phyloP scores from a whole-genome alignment of 1,139 yeast species.

The Wickerhamomyces sp. region DNA sequence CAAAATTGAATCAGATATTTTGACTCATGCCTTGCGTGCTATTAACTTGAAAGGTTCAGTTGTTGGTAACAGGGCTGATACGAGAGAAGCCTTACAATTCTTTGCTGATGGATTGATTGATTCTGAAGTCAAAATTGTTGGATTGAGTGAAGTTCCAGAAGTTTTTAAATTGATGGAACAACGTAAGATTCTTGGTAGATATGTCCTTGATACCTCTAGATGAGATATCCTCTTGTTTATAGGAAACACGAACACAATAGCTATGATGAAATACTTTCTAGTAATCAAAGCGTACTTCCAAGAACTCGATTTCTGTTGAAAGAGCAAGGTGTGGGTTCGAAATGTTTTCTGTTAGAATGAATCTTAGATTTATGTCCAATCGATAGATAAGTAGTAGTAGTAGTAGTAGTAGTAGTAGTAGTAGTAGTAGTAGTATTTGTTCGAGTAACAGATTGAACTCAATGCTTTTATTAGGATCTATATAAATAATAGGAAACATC shows the following conservation, averaged over 20 bases:
- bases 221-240: slow-evolving; percentile 3
- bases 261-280: neutral
- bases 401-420: too few relatives aligned
- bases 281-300: neutral
- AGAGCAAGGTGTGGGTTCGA: too few relatives aligned
- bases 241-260: neutral
- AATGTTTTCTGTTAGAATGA: too few relatives aligned
- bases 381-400: too few relatives aligned
- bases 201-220: slow-evolving; percentile 11
- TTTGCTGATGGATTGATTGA: slow-evolving; percentile 11
- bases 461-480: too few relatives aligned
- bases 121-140: slow-evolving; percentile 11
- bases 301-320: too few relatives aligned
- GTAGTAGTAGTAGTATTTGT: too few relatives aligned
- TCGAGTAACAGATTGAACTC: too few relatives aligned
- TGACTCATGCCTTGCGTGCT: slow-evolving; percentile 8
- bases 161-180: slow-evolving; percentile 10
- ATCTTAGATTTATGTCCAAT: too few relatives aligned
- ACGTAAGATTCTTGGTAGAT: slow-evolving; percentile 12
- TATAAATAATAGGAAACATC: too few relatives aligned
- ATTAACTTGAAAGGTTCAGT: slow-evolving; percentile 12
- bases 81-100: slow-evolving; percentile 12
- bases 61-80: slow-evolving; percentile 7
- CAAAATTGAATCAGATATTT: slow-evolving; percentile 4
- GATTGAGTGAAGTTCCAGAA: slow-evolving; percentile 6